Evolutionary conservation across 305 asterid species (phyloP).

Genomic region (Withania somnifera): DNA sequence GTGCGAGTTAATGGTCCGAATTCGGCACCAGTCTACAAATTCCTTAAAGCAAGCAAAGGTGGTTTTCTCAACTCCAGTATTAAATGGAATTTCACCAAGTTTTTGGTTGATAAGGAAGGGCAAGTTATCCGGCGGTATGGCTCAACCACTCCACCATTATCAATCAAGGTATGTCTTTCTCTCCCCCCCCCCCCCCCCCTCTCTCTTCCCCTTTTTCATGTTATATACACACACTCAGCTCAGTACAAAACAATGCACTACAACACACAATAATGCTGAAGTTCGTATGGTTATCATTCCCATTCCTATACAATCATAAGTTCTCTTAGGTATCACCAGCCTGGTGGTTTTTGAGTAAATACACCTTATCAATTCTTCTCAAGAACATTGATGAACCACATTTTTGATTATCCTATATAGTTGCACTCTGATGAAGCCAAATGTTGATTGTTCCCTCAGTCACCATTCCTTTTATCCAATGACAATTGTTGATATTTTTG

Average conservation of each 20-base stretch:
- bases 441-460: neutral
- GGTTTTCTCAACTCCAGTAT: slow-evolving; percentile 54
- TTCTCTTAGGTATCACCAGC: neutral
- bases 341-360: neutral
- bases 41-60: slow-evolving; percentile 68
- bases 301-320: neutral
- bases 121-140: slow-evolving; percentile 57
- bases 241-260: neutral
- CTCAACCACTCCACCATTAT: slow-evolving; percentile 49
- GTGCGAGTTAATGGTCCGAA: slow-evolving; percentile 68
- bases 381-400: neutral
- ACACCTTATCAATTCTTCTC: neutral
- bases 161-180: slow-evolving; percentile 51
- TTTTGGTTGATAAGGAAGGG: slow-evolving; percentile 82
- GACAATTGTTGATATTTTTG: neutral
- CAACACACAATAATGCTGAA: neutral
- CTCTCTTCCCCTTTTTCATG: neutral
- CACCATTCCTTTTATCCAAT: neutral
- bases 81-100: slow-evolving; percentile 96
- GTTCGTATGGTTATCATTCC: neutral
- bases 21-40: slow-evolving; percentile 65
- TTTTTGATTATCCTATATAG: neutral
- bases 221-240: neutral
- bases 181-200: neutral
- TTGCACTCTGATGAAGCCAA: neutral